Evolutionary conservation across 371 early-diverging fungal genomes (phyloP).

Genomic region (Sporodiniella umbellata): DNA sequence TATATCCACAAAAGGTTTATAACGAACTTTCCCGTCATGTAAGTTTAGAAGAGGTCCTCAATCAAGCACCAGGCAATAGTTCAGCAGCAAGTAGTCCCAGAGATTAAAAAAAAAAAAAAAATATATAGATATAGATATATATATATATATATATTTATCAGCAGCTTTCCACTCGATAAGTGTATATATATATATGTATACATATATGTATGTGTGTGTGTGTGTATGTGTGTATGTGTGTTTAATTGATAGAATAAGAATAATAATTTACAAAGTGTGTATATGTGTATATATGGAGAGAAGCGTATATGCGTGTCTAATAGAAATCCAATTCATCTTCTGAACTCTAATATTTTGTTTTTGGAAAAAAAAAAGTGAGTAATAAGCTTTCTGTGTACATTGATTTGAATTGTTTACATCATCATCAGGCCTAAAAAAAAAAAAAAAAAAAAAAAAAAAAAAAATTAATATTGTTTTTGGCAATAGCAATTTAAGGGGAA

Average conservation of each 20-base stretch:
- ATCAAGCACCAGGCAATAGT: conserved; percentile 39
- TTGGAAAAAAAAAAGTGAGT: background rate
- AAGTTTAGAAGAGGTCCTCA: conserved; percentile 80
- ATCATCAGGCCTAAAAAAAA: conserved; percentile 18
- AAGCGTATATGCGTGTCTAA: too few relatives aligned
- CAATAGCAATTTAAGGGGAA: too few relatives aligned
- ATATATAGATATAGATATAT: background rate
- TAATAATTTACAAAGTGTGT: too few relatives aligned
- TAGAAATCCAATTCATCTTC: conserved; percentile 17
- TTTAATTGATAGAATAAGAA: too few relatives aligned
- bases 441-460: background rate
- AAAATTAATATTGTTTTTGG: too few relatives aligned
- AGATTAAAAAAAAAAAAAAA: background rate
- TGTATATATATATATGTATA: too few relatives aligned
- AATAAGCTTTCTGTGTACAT: background rate
- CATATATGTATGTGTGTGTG: too few relatives aligned
- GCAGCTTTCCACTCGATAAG: too few relatives aligned
- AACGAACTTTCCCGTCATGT: conserved; percentile 81
- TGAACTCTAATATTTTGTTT: conserved; percentile 13
- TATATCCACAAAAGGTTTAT: conserved; percentile 57
- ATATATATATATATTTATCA: too few relatives aligned
- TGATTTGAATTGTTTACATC: conserved; percentile 12
- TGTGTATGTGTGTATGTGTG: too few relatives aligned
- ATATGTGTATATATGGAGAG: too few relatives aligned
- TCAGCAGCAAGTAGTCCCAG: conserved; percentile 20